These are phyloP conservation scores for Acidiella bohemica DNA, from an alignment of 495 filamentous ascomycete genomes.

Conservation along the genomic window DNA sequence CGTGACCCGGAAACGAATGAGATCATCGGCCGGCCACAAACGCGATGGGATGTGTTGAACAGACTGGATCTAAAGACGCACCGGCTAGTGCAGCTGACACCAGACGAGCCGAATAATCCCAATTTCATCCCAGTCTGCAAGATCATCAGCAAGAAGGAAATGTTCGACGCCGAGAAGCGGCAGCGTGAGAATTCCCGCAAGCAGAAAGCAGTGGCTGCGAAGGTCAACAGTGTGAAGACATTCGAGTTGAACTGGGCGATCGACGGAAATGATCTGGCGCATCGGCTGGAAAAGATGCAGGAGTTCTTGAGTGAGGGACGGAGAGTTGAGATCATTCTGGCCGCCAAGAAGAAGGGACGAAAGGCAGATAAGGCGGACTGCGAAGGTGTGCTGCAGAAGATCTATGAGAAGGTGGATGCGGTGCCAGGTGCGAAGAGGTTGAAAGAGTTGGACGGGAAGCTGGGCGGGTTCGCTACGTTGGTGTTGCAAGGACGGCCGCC, in stretches of 20 bases:
- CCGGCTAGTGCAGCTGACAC: conserved; percentile 45
- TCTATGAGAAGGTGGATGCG: conserved; percentile 15
- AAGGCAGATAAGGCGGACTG: conserved; percentile 23
- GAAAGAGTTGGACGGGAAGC: conserved; percentile 23
- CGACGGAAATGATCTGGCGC: conserved; percentile 30
- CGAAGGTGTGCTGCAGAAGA: conserved; percentile 17
- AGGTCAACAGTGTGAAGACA: conserved; percentile 40
- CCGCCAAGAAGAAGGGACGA: conserved; percentile 25
- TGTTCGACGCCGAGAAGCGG: conserved; percentile 22
- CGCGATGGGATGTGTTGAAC: conserved; percentile 43
- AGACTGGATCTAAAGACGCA: conserved; percentile 38
- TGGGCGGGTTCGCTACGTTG: conserved; percentile 23
- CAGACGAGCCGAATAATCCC: conserved; percentile 13
- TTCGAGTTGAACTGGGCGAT: conserved; percentile 81
- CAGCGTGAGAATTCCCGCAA: conserved; percentile 29
- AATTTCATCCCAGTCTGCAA: conserved; percentile 46
- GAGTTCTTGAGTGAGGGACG: conserved; percentile 28
- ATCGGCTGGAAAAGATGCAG: conserved; percentile 22
- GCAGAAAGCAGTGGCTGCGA: conserved; percentile 13
- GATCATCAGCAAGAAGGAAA: conserved; percentile 40
- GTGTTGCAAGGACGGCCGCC: conserved; percentile 21
- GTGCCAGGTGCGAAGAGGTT: conserved; percentile 20
- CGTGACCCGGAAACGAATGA: background rate
- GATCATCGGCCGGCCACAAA: conserved; percentile 1
- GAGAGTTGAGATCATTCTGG: conserved; percentile 27